Evolutionary conservation across 768 basidiomycete genomes (phyloP), one percentile per base, ranked within the genome.

Genomic region (Rhodotorula graminis): DNA sequence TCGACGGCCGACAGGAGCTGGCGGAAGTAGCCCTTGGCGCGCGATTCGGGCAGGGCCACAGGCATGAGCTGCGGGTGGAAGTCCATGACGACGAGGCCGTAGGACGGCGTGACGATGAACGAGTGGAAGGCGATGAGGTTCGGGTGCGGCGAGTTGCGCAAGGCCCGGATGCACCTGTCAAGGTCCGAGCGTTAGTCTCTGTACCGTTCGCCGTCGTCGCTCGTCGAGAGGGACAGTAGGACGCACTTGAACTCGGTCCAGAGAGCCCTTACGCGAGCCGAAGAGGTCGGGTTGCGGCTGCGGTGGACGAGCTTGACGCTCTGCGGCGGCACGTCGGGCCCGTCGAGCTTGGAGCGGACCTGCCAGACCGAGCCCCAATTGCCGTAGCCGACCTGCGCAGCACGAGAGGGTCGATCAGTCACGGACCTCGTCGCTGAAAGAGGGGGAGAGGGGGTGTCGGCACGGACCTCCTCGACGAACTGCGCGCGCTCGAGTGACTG

Each of bases 111-210:
- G 50, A 78, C 70, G 64, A 78, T 64, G 59, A 98, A 97, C 8
- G 90, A 89, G 78, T 93, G 89, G 82, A 98, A 97, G 19, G 88
- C 87, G 72, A 98, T 90, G 81, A 98, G 89, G 72, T 91, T 90
- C 0, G 93, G 93, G 80, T 97, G 95, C 16, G 89, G 87, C 77
- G 92, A 89, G 58, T 87, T 82, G 82, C 90, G 90, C 81, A 97
- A 87, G 19, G 88, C 84, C 76, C 90, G 85, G 70, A 97, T 88
- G 77, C 94, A 90, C 85, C 76, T 77, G 62, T 37, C 37, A 9
- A 9, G 37, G 37, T 19, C 25, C 31, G 29, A 40, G 27, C 25
- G 15, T 19, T 16, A 31, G 55, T 56, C 14, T 18, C 15, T 7
- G 18, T 8, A 1, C 3, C 23, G 25, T 27, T 9, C 50, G 23